Percentiles rank a stretch among this genome's conserved stretches.
Evolutionary conservation across 2,329 filamentous ascomycete species (phyloP).

Genomic region (Esteya vermicola): DNA sequence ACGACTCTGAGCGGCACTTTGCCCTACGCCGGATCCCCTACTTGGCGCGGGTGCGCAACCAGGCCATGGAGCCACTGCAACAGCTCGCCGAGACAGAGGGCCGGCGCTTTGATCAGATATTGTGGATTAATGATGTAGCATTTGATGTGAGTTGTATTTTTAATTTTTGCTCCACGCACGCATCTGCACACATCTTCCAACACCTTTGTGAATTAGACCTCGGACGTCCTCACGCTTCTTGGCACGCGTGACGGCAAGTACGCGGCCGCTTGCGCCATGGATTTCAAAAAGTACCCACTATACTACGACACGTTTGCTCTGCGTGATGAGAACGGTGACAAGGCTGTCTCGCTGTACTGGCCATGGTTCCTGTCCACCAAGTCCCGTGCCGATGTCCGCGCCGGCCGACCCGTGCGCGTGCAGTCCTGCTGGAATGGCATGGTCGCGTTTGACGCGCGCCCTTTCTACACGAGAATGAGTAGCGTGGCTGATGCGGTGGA

Average conservation of each 20-base stretch:
- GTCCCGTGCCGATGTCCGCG: conserved; percentile 30
- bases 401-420: conserved; percentile 39
- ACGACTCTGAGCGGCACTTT: conserved; percentile 31
- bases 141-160: conserved; percentile 28
- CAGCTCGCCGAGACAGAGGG: conserved; percentile 26
- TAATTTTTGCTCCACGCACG: too few relatives aligned
- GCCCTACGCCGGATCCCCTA: conserved; percentile 55
- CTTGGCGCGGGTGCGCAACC: conserved; percentile 48
- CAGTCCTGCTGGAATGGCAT: conserved; percentile 58
- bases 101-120: conserved; percentile 36
- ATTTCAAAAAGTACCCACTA: conserved; percentile 36
- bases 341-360: conserved; percentile 37
- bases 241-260: conserved; percentile 39
- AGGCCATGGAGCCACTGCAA: conserved; percentile 42
- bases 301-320: conserved; percentile 51
- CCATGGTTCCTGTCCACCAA: conserved; percentile 39
- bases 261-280: conserved; percentile 45
- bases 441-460: conserved; percentile 27
- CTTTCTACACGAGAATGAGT: too few relatives aligned
- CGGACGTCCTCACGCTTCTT: conserved; percentile 38
- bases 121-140: conserved; percentile 48
- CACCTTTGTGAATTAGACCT: conserved; percentile 10
- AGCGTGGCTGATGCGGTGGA: not conserved
- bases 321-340: conserved; percentile 37
- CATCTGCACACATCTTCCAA: not conserved